Conservation (phyloP, 2,329 filamentous ascomycete species). For the Scytalidium sp. region DNA sequence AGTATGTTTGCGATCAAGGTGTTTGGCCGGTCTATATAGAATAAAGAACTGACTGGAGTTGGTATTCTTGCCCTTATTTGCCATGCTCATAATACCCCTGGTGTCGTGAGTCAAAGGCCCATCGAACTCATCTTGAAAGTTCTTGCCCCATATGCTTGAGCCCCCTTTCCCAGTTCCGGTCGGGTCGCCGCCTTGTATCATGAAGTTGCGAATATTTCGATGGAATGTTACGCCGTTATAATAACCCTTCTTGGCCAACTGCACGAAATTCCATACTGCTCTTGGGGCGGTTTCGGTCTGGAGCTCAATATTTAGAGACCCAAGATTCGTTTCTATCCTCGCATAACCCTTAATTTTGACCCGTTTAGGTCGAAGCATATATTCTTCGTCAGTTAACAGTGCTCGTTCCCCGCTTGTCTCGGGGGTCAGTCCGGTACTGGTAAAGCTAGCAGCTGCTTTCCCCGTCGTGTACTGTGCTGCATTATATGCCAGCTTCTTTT, state of each 20-base stretch:
- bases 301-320: constrained; percentile 83
- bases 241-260: constrained; percentile 83
- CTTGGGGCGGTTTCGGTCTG: constrained; percentile 88
- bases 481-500: constrained; percentile 70
- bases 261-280: constrained; percentile 96
- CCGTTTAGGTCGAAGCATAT: constrained; percentile 87
- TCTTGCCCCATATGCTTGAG: constrained; percentile 86
- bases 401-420: constrained; percentile 87
- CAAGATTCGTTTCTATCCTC: constrained; percentile 80
- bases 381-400: constrained; percentile 88
- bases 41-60: constrained; percentile 97
- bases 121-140: constrained; percentile 91
- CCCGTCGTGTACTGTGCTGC: constrained; percentile 89
- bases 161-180: constrained; percentile 91
- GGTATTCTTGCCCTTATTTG: constrained; percentile 97
- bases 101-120: constrained; percentile 81
- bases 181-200: constrained; percentile 96
- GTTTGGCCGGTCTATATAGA: constrained; percentile 77
- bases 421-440: constrained; percentile 88
- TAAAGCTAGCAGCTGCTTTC: constrained; percentile 88
- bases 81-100: constrained; percentile 85
- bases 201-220: constrained; percentile 91
- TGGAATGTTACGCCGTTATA: constrained; percentile 85
- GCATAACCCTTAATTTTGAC: constrained; percentile 91
- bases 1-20: constrained; percentile 95